Conservation (phyloP, 2,329 filamentous ascomycete species). For the Aspergillus pseudoglaucus region DNA sequence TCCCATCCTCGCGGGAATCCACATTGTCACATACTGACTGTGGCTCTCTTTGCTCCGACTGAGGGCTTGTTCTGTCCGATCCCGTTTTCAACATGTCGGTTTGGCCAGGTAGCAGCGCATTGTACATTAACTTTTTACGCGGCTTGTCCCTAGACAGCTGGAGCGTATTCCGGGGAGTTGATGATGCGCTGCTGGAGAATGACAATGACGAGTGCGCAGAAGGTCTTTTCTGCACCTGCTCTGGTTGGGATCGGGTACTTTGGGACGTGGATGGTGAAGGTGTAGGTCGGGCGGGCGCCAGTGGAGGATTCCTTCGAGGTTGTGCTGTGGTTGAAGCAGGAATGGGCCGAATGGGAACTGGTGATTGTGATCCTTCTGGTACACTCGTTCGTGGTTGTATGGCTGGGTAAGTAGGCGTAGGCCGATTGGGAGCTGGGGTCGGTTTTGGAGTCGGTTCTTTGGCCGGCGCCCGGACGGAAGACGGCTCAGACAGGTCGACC, state of each 20-base stretch:
- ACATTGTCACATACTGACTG: slow-evolving; percentile 24
- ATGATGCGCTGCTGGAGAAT: neutral
- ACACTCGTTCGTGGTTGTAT: neutral
- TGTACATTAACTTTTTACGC: slow-evolving; percentile 40
- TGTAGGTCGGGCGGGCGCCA: neutral
- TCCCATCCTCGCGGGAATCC: slow-evolving; percentile 5
- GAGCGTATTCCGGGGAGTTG: slow-evolving; percentile 20
- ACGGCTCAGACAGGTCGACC: slow-evolving; percentile 18
- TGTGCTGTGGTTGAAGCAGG: neutral
- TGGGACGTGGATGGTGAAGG: neutral
- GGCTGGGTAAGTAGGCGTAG: neutral
- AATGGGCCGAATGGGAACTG: neutral
- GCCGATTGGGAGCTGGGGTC: neutral
- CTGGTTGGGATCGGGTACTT: neutral
- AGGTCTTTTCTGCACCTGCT: neutral
- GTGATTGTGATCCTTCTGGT: neutral
- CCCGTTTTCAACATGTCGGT: slow-evolving; percentile 1
- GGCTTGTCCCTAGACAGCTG: slow-evolving; percentile 30
- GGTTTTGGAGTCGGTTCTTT: neutral
- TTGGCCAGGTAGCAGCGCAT: slow-evolving; percentile 26
- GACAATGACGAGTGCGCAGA: slow-evolving; percentile 3
- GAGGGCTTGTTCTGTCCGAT: slow-evolving; percentile 1
- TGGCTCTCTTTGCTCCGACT: slow-evolving; percentile 5
- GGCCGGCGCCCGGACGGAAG: neutral
- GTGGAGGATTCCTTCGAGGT: neutral